A percentile compares a stretch with the other conserved stretches of the same genome.
phyloP scores from a whole-genome alignment of 2,329 filamentous ascomycete species.

The Colletotrichum limetticola region DNA sequence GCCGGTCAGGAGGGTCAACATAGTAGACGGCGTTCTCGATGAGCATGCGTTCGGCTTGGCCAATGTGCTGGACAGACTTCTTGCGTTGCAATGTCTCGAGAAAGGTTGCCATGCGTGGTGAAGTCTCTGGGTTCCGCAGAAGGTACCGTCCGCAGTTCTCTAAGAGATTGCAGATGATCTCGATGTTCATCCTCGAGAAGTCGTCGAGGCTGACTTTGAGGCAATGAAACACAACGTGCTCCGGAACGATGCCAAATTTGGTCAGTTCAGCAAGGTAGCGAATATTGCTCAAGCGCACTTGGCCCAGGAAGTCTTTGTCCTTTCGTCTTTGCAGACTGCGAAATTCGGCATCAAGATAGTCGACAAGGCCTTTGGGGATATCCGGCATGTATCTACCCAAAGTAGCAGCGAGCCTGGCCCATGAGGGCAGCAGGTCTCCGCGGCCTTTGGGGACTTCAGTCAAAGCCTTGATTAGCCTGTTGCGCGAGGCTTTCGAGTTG shows the following conservation, averaged over 20 bases:
- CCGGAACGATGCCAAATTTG: slow-evolving; percentile 97
- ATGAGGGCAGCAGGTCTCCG: slow-evolving; percentile 88
- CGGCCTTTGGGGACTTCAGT: slow-evolving; percentile 96
- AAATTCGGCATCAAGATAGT: slow-evolving; percentile 96
- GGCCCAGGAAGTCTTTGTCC: slow-evolving; percentile 95
- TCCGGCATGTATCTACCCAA: slow-evolving; percentile 94
- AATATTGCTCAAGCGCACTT: slow-evolving; percentile 92
- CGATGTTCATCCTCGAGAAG: slow-evolving; percentile 98
- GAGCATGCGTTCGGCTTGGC: slow-evolving; percentile 95
- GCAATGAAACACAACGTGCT: slow-evolving; percentile 99
- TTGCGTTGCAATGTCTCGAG: slow-evolving; percentile 95
- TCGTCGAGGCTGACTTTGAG: slow-evolving; percentile 97
- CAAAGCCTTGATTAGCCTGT: slow-evolving; percentile 90
- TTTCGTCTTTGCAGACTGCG: slow-evolving; percentile 96
- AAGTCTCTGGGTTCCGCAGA: slow-evolving; percentile 90
- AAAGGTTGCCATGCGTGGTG: slow-evolving; percentile 92
- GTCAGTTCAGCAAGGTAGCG: slow-evolving; percentile 98
- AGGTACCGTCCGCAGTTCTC: slow-evolving; percentile 97
- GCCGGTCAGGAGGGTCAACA: slow-evolving; percentile 92
- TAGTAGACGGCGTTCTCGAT: slow-evolving; percentile 99
- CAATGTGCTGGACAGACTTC: slow-evolving; percentile 94
- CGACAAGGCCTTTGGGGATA: slow-evolving; percentile 89
- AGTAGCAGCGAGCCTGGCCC: slow-evolving; percentile 92
- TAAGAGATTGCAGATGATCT: slow-evolving; percentile 94
- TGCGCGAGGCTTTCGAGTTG: slow-evolving; percentile 97